Evolutionary conservation across 441 rosid species (phyloP).

Genomic region (Macaranga tanarius): DNA sequence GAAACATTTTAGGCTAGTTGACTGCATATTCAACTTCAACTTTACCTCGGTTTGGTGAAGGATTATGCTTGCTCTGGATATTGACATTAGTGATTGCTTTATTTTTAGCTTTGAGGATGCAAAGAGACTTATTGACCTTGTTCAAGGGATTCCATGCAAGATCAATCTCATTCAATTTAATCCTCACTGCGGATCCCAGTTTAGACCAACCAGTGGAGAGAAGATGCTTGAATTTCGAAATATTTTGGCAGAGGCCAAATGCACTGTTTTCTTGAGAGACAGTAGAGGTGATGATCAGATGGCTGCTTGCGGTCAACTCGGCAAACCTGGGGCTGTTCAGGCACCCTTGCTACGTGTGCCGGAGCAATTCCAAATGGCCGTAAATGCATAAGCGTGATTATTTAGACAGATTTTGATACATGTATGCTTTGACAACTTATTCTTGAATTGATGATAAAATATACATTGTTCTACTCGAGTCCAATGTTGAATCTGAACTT

Average conservation of each 20-base stretch:
- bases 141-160: constrained; percentile 93
- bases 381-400: constrained; percentile 33
- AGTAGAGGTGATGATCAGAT: constrained; percentile 92
- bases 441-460: background rate
- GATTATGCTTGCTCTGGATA: background rate
- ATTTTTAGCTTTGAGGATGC: constrained; percentile 79
- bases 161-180: constrained; percentile 87
- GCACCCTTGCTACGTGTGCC: constrained; percentile 79
- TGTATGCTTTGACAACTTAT: background rate
- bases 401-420: background rate
- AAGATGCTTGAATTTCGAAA: constrained; percentile 79
- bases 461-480: background rate
- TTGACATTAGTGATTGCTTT: background rate
- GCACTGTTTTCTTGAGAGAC: constrained; percentile 55
- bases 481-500: background rate
- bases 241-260: constrained; percentile 61
- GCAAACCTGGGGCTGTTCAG: constrained; percentile 58
- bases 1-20: background rate
- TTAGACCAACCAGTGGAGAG: constrained; percentile 64
- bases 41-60: background rate
- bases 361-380: constrained; percentile 55
- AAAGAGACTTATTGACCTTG: constrained; percentile 70
- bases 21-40: background rate
- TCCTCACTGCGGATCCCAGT: constrained; percentile 75
- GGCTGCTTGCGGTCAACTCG: constrained; percentile 99